Evolutionary conservation across 2,329 filamentous ascomycete species (phyloP), one percentile per base, ranked within the genome.

Genomic region (Emericellopsis cladophorae): DNA sequence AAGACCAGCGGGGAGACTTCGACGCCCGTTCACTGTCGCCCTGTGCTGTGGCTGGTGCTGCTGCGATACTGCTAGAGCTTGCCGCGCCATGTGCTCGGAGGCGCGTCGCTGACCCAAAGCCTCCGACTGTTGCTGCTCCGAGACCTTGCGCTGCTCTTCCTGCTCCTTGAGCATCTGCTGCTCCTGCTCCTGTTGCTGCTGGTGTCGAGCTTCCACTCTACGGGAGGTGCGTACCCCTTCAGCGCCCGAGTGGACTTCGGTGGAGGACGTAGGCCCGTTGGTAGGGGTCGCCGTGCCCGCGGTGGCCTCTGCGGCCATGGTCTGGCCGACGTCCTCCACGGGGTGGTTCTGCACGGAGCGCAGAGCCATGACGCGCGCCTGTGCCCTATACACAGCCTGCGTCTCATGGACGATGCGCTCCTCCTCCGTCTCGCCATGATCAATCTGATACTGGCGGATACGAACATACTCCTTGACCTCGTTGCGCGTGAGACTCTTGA

Each of bases 381-480:
- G 69, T 0, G 72, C 72, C 18, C 75, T 68, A 7, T 55, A 57
- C 1, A 75, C 70, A 2, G 74, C 74, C 40, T 63, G 61, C 2
- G 55, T 57, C 47, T 76, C 72, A 47, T 80, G 79, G 1, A 56
- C 54, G 5, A 56, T 50, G 15, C 66, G 64, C 2, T 76, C 64
- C 1, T 66, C 65, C 0, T 63, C 53, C 0, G 51, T 54, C 53
- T 80, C 76, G 21, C 67, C 70, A 5, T 60, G 57, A 37, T 79
- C 74, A 1, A 78, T 56, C 47, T 80, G 74, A 36, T 59, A 65
- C 50, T 79, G 74, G 4, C 76, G 71, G 32, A 81, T 66, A 15
- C 76, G 73, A 39, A 72, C 73, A 46, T 79, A 81, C 49, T 81
- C 76, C 53, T 80, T 80, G 38, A 81, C 63, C 46, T 81, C 75